Evolutionary conservation across 2,329 filamentous ascomycete genomes (phyloP).

Genomic region (Claviceps sp.): DNA sequence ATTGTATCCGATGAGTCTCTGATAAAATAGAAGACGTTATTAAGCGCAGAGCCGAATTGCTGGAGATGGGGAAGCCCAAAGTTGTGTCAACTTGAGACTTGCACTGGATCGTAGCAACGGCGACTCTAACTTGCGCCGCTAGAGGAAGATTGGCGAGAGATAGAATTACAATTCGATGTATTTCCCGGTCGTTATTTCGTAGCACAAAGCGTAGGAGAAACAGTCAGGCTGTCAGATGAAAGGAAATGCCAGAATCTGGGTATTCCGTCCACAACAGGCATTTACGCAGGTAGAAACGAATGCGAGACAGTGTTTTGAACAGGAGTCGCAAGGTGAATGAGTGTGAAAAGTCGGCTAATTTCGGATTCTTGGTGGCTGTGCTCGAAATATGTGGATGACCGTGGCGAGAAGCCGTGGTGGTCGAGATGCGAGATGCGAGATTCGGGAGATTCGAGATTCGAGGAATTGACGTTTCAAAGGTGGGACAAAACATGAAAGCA

Average conservation of each 20-base stretch:
- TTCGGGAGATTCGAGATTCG: background rate
- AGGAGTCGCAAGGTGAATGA: background rate
- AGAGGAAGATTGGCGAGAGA: background rate
- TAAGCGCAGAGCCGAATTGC: background rate
- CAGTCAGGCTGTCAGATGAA: background rate
- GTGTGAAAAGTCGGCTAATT: background rate
- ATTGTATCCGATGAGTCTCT: constrained; percentile 11
- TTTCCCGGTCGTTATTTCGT: constrained; percentile 1
- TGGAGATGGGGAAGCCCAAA: background rate
- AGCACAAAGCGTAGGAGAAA: background rate
- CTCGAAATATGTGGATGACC: background rate
- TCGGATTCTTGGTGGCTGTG: background rate
- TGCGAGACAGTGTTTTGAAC: background rate
- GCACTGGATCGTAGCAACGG: background rate
- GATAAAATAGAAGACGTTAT: background rate
- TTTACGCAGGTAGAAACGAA: background rate
- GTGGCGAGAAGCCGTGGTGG: background rate
- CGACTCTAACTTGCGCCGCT: background rate
- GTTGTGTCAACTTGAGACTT: background rate
- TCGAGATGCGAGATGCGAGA: background rate
- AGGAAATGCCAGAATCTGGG: background rate
- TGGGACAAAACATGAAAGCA: background rate
- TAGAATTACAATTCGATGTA: background rate
- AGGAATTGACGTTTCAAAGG: background rate
- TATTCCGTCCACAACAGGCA: constrained; percentile 3